Conservation (phyloP, 208 protist species). For the Trypanosoma theileri region DNA sequence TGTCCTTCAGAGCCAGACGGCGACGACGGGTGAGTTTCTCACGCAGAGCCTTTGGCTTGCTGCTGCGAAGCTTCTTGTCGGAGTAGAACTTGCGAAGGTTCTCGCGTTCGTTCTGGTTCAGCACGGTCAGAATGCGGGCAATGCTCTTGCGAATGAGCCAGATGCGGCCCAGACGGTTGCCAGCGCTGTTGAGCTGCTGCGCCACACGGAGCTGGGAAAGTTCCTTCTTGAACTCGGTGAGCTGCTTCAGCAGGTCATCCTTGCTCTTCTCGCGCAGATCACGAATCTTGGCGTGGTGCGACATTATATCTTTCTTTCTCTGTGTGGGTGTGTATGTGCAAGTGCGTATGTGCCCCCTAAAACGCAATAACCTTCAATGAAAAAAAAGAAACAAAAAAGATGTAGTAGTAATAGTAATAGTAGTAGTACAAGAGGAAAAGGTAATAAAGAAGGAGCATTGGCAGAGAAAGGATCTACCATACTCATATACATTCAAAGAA, state of each 20-base stretch:
- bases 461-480: neutral
- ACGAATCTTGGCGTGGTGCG: conserved; percentile 85
- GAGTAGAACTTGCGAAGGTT: conserved; percentile 94
- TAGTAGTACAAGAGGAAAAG: conserved; percentile 6
- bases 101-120: conserved; percentile 94
- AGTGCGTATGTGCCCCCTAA: neutral
- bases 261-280: conserved; percentile 94
- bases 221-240: conserved; percentile 97
- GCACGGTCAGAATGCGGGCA: conserved; percentile 96
- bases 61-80: conserved; percentile 84
- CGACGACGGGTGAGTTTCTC: conserved; percentile 87
- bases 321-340: neutral
- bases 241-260: conserved; percentile 96
- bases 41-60: conserved; percentile 79
- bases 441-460: conserved; percentile 3
- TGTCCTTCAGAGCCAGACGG: conserved; percentile 81
- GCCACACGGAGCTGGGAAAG: conserved; percentile 95
- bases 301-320: conserved; percentile 43
- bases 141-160: conserved; percentile 96
- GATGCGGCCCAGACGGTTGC: conserved; percentile 94
- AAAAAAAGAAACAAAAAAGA: neutral
- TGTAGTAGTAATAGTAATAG: neutral
- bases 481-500: neutral
- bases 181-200: conserved; percentile 92
- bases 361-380: conserved; percentile 1